A percentile compares a stretch with the other conserved stretches of the same genome.
These are phyloP conservation scores for Thalassiosira profunda DNA, from an alignment of 108 stramenopile genomes.

Conservation along the genomic window DNA sequence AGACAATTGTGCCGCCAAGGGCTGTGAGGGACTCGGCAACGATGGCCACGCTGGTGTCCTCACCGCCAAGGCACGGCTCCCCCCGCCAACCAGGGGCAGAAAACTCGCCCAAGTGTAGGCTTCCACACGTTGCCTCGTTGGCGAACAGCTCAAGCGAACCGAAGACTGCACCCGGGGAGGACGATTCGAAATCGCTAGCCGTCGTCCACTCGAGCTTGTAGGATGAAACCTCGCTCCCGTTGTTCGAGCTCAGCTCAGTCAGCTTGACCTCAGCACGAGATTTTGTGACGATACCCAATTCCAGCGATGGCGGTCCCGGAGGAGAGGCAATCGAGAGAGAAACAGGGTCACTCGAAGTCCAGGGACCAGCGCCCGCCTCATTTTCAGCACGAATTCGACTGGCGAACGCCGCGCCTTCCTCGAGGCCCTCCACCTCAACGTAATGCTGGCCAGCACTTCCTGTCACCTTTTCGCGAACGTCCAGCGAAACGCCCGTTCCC, in stretches of 20 bases:
- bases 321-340: slow-evolving; percentile 12
- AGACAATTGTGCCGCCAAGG: slow-evolving; percentile 26
- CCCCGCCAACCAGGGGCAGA: slow-evolving; percentile 27
- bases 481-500: slow-evolving; percentile 34
- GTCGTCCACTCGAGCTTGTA: slow-evolving; percentile 68
- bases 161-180: too few relatives aligned
- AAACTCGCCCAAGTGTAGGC: slow-evolving; percentile 32
- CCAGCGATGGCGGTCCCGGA: slow-evolving; percentile 23
- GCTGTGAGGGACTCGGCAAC: slow-evolving; percentile 32
- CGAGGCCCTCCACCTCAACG: slow-evolving; percentile 28
- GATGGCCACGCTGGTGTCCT: slow-evolving; percentile 23
- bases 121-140: slow-evolving; percentile 27
- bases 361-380: slow-evolving; percentile 43
- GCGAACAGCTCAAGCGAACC: slow-evolving; percentile 26
- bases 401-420: slow-evolving; percentile 27
- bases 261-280: slow-evolving; percentile 37
- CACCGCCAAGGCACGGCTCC: slow-evolving; percentile 38
- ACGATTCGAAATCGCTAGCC: slow-evolving; percentile 22
- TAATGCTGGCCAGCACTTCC: slow-evolving; percentile 25
- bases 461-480: slow-evolving; percentile 25
- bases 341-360: slow-evolving; percentile 40
- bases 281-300: slow-evolving; percentile 31
- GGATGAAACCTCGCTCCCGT: slow-evolving; percentile 38
- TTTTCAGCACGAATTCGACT: slow-evolving; percentile 53
- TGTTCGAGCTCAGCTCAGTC: slow-evolving; percentile 23